These are phyloP conservation scores for Tilletiaria anomala DNA, from an alignment of 1,284 basidiomycete species.

Conservation along the genomic window DNA sequence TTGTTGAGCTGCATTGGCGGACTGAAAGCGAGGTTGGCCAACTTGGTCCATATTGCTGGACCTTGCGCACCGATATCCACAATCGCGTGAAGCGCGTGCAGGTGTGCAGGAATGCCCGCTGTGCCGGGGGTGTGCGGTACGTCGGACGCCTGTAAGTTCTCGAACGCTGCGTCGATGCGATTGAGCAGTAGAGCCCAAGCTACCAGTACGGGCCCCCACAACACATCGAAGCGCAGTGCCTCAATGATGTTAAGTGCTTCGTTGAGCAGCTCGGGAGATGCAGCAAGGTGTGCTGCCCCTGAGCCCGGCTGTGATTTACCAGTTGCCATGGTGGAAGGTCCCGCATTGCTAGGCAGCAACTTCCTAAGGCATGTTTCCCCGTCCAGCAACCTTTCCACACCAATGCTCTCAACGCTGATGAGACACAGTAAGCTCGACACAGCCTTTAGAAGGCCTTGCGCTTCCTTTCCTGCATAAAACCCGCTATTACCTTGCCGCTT, in stretches of 20 bases:
- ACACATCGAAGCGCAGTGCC: neutral
- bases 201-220: neutral
- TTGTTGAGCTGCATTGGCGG: conserved; percentile 32
- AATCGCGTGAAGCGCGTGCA: neutral
- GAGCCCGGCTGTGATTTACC: neutral
- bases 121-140: neutral
- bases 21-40: conserved; percentile 38
- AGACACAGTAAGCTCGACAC: conserved; percentile 59
- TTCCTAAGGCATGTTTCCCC: conserved; percentile 20
- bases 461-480: conserved; percentile 54
- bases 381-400: conserved; percentile 59
- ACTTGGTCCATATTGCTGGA: conserved; percentile 36
- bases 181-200: neutral
- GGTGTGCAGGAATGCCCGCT: neutral
- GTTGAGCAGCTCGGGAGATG: neutral
- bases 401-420: conserved; percentile 61
- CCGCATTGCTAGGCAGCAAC: too few relatives aligned
- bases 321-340: too few relatives aligned
- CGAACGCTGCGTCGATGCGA: neutral
- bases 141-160: neutral
- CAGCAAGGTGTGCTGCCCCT: neutral
- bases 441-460: conserved; percentile 51
- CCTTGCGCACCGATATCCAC: conserved; percentile 5
- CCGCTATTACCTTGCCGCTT: conserved; percentile 53
- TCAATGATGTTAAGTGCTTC: neutral